Evolutionary conservation across 495 filamentous ascomycete species (phyloP), one percentile per base, ranked within the genome.

Genomic region (Saxispiralis lemnorum): DNA sequence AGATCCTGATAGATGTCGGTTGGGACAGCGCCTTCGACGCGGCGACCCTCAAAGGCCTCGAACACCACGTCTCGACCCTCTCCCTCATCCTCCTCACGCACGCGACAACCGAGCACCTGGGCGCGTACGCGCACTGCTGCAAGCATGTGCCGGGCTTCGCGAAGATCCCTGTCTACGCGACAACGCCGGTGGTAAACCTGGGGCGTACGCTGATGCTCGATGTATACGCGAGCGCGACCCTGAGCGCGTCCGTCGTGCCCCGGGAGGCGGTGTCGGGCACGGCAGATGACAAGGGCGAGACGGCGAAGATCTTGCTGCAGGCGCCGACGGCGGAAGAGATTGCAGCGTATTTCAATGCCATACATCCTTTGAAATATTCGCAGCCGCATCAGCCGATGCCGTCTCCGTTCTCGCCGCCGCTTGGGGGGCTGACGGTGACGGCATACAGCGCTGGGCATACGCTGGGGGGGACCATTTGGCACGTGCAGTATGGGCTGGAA

Each of bases 381-480:
- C 92, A 96, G 58, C 83, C 88, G 1, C 89, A 87, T 54, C 82
- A 88, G 56, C 89, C 87, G 3, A 64, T 82, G 2, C 71, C 80
- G 4, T 89, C 85, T 11, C 78, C 83, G 0, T 89, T 84, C 58
- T 89, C 85, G 2, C 84, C 86, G 14, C 81, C 86, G 3, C 63
- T 93, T 13, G 81, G 85, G 48, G 86, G 85, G n/a, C 75, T 99
- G 14, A 93, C 83, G 1, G 81, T 99, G 41, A 95, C 89, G 6
- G 89, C 89, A 2, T 96, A 96, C 63, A 89, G 86, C 66, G 85
- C 89, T 20, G 92, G 89, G 24, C 88, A 94, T 57, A 93, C 87
- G 0, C 73, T 96, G 0, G 89, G 89, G 52, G 89, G 89, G 46
- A 93, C 89, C 19, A 93, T 99, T 62, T 99, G 89, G 89, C 88